Base-by-base conservation (phyloP, 1,284 basidiomycete genomes). In the Wolfiporia cocos region DNA sequence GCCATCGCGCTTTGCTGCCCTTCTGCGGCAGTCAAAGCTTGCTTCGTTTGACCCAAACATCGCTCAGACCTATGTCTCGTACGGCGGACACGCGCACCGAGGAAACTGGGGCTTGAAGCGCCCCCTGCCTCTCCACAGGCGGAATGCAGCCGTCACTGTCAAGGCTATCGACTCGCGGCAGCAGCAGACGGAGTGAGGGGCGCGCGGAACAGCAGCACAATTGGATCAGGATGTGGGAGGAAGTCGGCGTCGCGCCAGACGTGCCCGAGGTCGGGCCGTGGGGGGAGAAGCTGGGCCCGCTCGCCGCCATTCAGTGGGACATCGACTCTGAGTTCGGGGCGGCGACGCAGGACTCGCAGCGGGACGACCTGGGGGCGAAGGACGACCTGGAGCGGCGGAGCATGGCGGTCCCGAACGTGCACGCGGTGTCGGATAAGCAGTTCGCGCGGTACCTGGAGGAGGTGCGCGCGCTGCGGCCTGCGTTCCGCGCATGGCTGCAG, bases 61-160 rank as follows among this genome's bases (percentile, higher is more conserved):
- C 48, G 70, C 72, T 34, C 85, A 89, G 55, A 74, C 84, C 22
- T 90, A 88, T 61, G 73, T 77, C 19, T 67, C 85, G 0, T 73
- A 76, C 39, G 75, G 76, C 35, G 81, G 81, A 30, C 70, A 84
- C 54, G 76, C 81, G 3, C 69, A 78, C 53, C 75, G 86, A 26
- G 86, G 86, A 41, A 75, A 88, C 61, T 90, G 77, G 73, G 86
- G 86, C 29, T 66, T 89, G 46, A 90, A 90, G 62, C 77, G 87
- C 0, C 80, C 86, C 28, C 72, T 89, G 18, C 66, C 81, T 5
- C 62, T 84, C 42, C 75, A 78, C 38, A 52, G 56, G 30, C 72
- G 74, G 37, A 72, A 77, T 48, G 74, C 76, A 5, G 74, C 70
- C 53, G 75, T 89, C 43, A 75, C 78, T 34, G 56, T 79, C 55